These are phyloP conservation scores for Earliella scabrosa DNA, from an alignment of 1,284 basidiomycete species.

Conservation along the genomic window DNA sequence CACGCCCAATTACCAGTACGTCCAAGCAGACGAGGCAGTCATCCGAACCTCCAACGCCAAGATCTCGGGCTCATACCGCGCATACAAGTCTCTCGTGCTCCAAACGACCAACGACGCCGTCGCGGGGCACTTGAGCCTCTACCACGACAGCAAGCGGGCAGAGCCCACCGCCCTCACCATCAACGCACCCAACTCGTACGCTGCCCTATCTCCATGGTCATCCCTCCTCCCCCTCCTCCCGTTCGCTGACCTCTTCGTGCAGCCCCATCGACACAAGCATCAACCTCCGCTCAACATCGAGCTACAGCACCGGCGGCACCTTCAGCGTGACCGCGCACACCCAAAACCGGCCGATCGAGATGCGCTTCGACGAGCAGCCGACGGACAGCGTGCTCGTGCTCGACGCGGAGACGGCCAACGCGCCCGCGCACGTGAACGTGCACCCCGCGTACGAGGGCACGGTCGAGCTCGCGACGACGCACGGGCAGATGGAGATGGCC, in stretches of 20 bases:
- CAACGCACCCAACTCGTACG: slow-evolving; percentile 39
- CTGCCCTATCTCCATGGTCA: neutral
- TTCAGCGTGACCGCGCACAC: slow-evolving; percentile 35
- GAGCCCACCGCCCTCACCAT: slow-evolving; percentile 32
- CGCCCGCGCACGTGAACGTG: slow-evolving; percentile 37
- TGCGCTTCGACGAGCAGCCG: slow-evolving; percentile 41
- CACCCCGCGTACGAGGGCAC: slow-evolving; percentile 48
- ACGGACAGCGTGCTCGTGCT: slow-evolving; percentile 41
- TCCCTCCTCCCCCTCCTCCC: neutral
- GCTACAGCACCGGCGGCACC: slow-evolving; percentile 30
- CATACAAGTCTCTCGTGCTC: slow-evolving; percentile 39
- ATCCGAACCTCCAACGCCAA: slow-evolving; percentile 40
- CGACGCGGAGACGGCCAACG: slow-evolving; percentile 37
- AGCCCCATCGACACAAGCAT: slow-evolving; percentile 35
- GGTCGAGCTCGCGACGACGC: slow-evolving; percentile 30
- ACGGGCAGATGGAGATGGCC: slow-evolving; percentile 1
- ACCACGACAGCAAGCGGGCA: slow-evolving; percentile 31
- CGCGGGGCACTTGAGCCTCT: slow-evolving; percentile 37
- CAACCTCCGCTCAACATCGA: slow-evolving; percentile 31
- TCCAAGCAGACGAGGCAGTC: slow-evolving; percentile 35
- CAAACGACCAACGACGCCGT: slow-evolving; percentile 44
- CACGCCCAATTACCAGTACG: slow-evolving; percentile 33
- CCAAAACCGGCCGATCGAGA: slow-evolving; percentile 29
- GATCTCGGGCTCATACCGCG: slow-evolving; percentile 46
- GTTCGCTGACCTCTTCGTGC: neutral